A percentile compares a stretch with the other conserved stretches of the same genome.
Evolutionary conservation across 805 yeast genomes (phyloP).

Genomic region (Wickerhamiella azymoides): DNA sequence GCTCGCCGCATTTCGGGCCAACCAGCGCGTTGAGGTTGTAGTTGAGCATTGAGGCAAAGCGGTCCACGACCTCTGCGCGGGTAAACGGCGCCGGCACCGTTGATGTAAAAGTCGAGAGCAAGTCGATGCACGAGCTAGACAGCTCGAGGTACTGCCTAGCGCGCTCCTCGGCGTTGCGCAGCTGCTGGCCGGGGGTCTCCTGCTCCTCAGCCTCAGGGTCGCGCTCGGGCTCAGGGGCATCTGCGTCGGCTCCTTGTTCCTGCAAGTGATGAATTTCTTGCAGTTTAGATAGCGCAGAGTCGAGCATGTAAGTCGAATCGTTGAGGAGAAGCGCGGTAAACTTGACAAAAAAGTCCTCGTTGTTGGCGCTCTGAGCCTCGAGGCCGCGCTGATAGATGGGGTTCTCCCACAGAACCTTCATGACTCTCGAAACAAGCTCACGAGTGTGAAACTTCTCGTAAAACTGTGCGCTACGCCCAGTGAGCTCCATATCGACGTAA

Average conservation of each 20-base stretch:
- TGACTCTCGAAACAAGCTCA: constrained; percentile 67
- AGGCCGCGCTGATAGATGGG: constrained; percentile 57
- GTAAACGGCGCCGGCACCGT: constrained; percentile 80
- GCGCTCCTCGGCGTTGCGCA: constrained; percentile 52
- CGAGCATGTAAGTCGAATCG: constrained; percentile 82
- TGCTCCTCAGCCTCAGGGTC: constrained; percentile 35
- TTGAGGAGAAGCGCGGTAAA: constrained; percentile 91
- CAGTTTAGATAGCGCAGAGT: constrained; percentile 75
- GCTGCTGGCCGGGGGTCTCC: constrained; percentile 26
- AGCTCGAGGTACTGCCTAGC: constrained; percentile 74
- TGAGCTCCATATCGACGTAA: constrained; percentile 88
- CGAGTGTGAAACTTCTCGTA: constrained; percentile 91
- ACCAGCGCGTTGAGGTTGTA: constrained; percentile 85
- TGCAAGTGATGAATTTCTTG: constrained; percentile 65
- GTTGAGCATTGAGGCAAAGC: constrained; percentile 91
- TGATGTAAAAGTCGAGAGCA: constrained; percentile 68
- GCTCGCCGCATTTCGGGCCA: constrained; percentile 84
- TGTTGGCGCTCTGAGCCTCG: constrained; percentile 46
- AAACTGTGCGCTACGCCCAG: constrained; percentile 89
- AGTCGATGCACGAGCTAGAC: constrained; percentile 64
- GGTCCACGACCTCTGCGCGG: constrained; percentile 78
- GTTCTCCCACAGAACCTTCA: constrained; percentile 73
- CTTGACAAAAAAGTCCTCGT: constrained; percentile 75
- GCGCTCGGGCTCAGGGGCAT: constrained; percentile 34
- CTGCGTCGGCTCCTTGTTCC: constrained; percentile 19